Percentiles rank a stretch among this genome's conserved stretches.
Conservation (phyloP, 495 filamentous ascomycete genomes). For the Cladorrhinum samala region DNA sequence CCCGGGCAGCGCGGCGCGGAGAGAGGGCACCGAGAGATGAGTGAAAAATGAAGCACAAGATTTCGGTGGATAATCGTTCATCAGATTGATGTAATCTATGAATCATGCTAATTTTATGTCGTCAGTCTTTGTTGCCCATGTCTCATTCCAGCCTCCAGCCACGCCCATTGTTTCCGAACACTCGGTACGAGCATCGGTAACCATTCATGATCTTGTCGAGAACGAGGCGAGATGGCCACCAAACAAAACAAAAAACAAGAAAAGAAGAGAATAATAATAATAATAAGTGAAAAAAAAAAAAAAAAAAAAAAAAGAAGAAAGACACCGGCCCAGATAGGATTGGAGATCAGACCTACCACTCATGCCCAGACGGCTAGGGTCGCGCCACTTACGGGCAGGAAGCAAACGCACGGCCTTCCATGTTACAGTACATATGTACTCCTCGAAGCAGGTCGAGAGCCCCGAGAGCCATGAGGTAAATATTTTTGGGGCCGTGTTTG, state of each 20-base stretch:
- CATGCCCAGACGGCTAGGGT: neutral
- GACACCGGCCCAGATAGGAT: neutral
- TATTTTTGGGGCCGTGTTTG: neutral
- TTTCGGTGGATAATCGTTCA: neutral
- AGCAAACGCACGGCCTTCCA: conserved; percentile 5
- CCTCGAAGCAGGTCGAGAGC: too few relatives aligned
- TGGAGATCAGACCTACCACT: neutral
- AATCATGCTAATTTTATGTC: conserved; percentile 6
- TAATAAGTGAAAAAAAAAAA: neutral
- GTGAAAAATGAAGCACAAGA: neutral
- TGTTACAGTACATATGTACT: too few relatives aligned
- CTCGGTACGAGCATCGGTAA: neutral
- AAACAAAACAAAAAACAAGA: neutral
- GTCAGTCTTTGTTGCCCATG: neutral
- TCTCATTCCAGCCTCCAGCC: neutral
- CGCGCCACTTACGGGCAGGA: neutral
- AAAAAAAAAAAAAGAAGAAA: neutral
- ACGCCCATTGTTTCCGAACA: neutral
- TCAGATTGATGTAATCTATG: neutral
- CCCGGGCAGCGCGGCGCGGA: too few relatives aligned
- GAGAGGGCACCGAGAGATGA: neutral
- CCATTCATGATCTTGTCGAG: neutral
- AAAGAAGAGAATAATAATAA: neutral
- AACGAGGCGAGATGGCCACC: too few relatives aligned
- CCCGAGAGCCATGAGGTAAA: too few relatives aligned